These are phyloP conservation scores for Barnettozyma populi DNA, from an alignment of 805 yeast species.

Conservation along the genomic window DNA sequence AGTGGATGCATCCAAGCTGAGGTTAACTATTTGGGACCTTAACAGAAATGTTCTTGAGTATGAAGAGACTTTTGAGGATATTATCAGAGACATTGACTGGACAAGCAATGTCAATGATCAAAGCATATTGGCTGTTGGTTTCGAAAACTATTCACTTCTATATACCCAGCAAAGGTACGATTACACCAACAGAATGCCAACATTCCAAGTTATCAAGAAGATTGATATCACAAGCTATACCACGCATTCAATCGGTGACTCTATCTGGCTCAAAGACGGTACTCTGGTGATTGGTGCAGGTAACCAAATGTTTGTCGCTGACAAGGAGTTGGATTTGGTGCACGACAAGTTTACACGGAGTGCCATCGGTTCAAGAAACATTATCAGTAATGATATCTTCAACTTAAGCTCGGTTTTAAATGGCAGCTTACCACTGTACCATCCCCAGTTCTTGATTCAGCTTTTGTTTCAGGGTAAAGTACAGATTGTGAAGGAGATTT, in stretches of 20 bases:
- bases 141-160: constrained; percentile 51
- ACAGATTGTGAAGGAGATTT: constrained; percentile 47
- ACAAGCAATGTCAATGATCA: constrained; percentile 61
- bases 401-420: constrained; percentile 72
- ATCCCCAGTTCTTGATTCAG: constrained; percentile 84
- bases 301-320: constrained; percentile 81
- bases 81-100: constrained; percentile 81
- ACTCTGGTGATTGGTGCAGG: constrained; percentile 81
- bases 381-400: constrained; percentile 49
- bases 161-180: constrained; percentile 85
- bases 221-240: constrained; percentile 70
- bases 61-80: constrained; percentile 34
- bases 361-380: constrained; percentile 55
- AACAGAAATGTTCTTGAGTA: constrained; percentile 63
- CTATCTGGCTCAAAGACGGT: constrained; percentile 80
- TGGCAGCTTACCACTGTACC: constrained; percentile 87
- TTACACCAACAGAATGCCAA: constrained; percentile 74
- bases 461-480: constrained; percentile 57
- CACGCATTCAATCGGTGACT: constrained; percentile 80
- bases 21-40: constrained; percentile 76
- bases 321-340: constrained; percentile 51
- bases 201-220: constrained; percentile 70
- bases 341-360: constrained; percentile 45
- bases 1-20: constrained; percentile 46
- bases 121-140: constrained; percentile 79